A percentile compares a stretch with the other conserved stretches of the same genome.
phyloP scores from a whole-genome alignment of 148 eudicot genomes.

The Gaultheria prostrata region DNA sequence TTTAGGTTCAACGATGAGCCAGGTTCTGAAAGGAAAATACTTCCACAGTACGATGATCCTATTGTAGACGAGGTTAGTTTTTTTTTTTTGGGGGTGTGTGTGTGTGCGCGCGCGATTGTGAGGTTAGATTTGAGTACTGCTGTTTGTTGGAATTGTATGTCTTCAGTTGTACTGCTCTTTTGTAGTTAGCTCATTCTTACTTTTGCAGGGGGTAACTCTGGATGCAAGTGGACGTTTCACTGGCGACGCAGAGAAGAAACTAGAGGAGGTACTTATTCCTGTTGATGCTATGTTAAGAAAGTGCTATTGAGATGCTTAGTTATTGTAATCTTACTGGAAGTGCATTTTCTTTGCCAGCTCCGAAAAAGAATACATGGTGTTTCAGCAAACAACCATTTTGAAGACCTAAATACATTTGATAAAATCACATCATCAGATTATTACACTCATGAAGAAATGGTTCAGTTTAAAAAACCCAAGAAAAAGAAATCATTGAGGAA shows the following conservation, averaged over 20 bases:
- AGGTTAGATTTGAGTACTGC: constrained; percentile 22
- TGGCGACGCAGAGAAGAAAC: constrained; percentile 80
- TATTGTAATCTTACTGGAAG: not conserved
- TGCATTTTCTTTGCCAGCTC: constrained; percentile 45
- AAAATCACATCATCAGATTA: constrained; percentile 72
- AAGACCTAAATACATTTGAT: constrained; percentile 60
- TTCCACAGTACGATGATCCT: constrained; percentile 94
- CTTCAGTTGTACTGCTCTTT: not conserved
- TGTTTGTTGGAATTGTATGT: not conserved
- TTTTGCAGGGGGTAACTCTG: constrained; percentile 70
- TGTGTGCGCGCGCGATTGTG: no score
- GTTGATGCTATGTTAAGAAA: not conserved
- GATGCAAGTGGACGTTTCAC: constrained; percentile 82
- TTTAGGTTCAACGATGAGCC: constrained; percentile 76
- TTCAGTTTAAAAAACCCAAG: constrained; percentile 89
- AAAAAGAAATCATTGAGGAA: constrained; percentile 93
- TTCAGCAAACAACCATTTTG: constrained; percentile 42
- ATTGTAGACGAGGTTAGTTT: constrained; percentile 64
- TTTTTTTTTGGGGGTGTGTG: no score
- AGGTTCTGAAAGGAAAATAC: constrained; percentile 71
- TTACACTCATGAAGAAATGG: constrained; percentile 85
- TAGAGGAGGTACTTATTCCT: constrained; percentile 68
- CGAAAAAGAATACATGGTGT: constrained; percentile 74
- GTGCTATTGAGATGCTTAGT: not conserved
- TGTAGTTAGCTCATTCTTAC: constrained; percentile 6